phyloP scores from a whole-genome alignment of 2,329 filamentous ascomycete genomes.

The Fusarium multiceps region DNA sequence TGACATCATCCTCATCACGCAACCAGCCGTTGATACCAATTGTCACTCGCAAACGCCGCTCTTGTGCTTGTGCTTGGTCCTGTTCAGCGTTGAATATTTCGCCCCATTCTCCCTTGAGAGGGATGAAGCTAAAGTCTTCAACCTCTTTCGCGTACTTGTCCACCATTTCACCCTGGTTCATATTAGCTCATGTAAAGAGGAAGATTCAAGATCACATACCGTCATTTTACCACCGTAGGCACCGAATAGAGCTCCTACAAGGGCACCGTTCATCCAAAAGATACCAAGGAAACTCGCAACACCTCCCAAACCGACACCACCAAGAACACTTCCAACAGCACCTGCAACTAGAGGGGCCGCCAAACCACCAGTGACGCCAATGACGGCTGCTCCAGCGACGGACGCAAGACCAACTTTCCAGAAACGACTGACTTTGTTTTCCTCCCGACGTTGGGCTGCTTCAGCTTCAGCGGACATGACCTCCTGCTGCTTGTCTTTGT shows the following conservation, averaged over 20 bases:
- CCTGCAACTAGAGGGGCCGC: slow-evolving; percentile 89
- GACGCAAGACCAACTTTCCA: slow-evolving; percentile 94
- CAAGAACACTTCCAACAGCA: slow-evolving; percentile 85
- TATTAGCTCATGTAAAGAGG: slow-evolving; percentile 23
- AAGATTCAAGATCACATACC: slow-evolving; percentile 44
- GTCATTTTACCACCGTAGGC: slow-evolving; percentile 85
- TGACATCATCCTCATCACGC: slow-evolving; percentile 77
- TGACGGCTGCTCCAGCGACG: slow-evolving; percentile 86
- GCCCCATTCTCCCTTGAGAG: slow-evolving; percentile 66
- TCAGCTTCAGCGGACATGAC: slow-evolving; percentile 80
- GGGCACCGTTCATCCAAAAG: slow-evolving; percentile 84
- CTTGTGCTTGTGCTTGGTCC: slow-evolving; percentile 42
- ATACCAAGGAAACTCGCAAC: slow-evolving; percentile 88
- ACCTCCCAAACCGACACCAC: slow-evolving; percentile 84
- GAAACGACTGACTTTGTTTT: slow-evolving; percentile 75
- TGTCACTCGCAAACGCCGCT: slow-evolving; percentile 76
- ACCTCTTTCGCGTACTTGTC: slow-evolving; percentile 89
- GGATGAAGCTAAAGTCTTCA: slow-evolving; percentile 83
- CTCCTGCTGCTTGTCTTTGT: slow-evolving; percentile 54
- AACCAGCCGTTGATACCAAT: slow-evolving; percentile 93
- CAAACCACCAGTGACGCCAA: slow-evolving; percentile 92
- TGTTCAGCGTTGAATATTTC: slow-evolving; percentile 33
- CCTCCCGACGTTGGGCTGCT: slow-evolving; percentile 76
- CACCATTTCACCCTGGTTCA: slow-evolving; percentile 76
- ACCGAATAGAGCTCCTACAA: slow-evolving; percentile 89